Evolutionary conservation across 2,329 filamentous ascomycete species (phyloP).

Genomic region (Lachnellula arida): DNA sequence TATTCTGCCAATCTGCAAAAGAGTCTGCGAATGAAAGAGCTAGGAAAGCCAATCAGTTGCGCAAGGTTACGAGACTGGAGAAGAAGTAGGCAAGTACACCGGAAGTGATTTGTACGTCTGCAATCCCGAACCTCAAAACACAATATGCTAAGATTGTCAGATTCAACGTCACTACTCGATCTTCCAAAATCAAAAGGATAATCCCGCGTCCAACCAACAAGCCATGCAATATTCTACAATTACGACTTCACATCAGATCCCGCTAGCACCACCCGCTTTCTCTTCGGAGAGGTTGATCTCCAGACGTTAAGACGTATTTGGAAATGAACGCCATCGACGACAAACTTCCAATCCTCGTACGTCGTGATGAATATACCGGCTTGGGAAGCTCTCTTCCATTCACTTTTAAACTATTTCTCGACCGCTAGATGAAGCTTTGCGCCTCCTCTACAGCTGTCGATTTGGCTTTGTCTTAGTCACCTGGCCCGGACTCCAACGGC

Average conservation of each 20-base stretch:
- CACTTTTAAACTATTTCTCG: slow-evolving; percentile 22
- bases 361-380: slow-evolving; percentile 41
- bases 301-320: slow-evolving; percentile 63
- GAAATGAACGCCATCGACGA: slow-evolving; percentile 73
- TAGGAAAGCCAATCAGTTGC: too few relatives aligned
- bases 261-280: slow-evolving; percentile 78
- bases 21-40: too few relatives aligned
- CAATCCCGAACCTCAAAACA: too few relatives aligned
- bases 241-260: slow-evolving; percentile 46
- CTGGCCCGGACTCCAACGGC: slow-evolving; percentile 45
- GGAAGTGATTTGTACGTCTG: too few relatives aligned
- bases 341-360: slow-evolving; percentile 81
- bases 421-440: slow-evolving; percentile 60
- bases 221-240: too few relatives aligned
- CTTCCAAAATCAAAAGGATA: too few relatives aligned
- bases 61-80: too few relatives aligned
- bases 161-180: too few relatives aligned
- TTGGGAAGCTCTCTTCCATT: slow-evolving; percentile 23
- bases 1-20: too few relatives aligned
- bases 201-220: too few relatives aligned
- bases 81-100: too few relatives aligned
- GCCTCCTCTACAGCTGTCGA: slow-evolving; percentile 78
- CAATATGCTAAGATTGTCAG: too few relatives aligned
- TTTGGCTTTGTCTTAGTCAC: slow-evolving; percentile 65
- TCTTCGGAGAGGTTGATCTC: slow-evolving; percentile 66